Conservation (phyloP, 768 basidiomycete species). For the Boletus eberwhitei region DNA sequence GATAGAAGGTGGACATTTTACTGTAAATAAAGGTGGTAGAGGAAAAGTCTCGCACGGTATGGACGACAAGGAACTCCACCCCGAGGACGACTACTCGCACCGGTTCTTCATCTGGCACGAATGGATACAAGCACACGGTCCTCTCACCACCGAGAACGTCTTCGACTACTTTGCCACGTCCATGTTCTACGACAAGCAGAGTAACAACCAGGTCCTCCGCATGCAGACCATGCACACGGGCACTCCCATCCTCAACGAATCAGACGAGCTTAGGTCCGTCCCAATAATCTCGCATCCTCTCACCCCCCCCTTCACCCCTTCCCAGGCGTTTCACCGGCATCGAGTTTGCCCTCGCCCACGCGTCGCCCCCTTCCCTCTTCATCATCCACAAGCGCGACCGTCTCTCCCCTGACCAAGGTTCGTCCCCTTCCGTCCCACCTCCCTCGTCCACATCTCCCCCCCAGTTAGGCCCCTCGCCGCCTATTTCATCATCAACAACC, state of each 20-base stretch:
- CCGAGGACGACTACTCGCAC: slow-evolving; percentile 77
- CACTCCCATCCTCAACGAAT: slow-evolving; percentile 72
- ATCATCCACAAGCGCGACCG: slow-evolving; percentile 89
- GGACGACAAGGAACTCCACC: slow-evolving; percentile 66
- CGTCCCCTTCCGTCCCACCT: slow-evolving; percentile 16
- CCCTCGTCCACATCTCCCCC: neutral
- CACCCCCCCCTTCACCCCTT: slow-evolving; percentile 3
- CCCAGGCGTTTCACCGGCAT: slow-evolving; percentile 79
- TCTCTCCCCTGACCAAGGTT: slow-evolving; percentile 80
- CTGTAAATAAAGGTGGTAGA: no score
- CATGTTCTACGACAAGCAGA: slow-evolving; percentile 94
- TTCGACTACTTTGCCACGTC: slow-evolving; percentile 89
- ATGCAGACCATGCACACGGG: slow-evolving; percentile 93
- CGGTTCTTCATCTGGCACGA: slow-evolving; percentile 90
- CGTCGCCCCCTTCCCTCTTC: slow-evolving; percentile 77
- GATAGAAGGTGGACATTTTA: no score
- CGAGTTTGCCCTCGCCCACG: slow-evolving; percentile 83
- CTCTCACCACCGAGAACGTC: slow-evolving; percentile 71
- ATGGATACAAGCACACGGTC: slow-evolving; percentile 85
- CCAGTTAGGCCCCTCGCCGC: slow-evolving; percentile 74
- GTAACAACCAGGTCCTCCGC: slow-evolving; percentile 86
- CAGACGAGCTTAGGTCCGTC: slow-evolving; percentile 70
- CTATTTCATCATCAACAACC: slow-evolving; percentile 86
- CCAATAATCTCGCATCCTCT: neutral
- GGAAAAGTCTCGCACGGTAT: slow-evolving; percentile 25